Percentiles rank a stretch among this genome's conserved stretches.
These are phyloP conservation scores for Neurospora sp. DNA, from an alignment of 495 filamentous ascomycete genomes.

Conservation along the genomic window DNA sequence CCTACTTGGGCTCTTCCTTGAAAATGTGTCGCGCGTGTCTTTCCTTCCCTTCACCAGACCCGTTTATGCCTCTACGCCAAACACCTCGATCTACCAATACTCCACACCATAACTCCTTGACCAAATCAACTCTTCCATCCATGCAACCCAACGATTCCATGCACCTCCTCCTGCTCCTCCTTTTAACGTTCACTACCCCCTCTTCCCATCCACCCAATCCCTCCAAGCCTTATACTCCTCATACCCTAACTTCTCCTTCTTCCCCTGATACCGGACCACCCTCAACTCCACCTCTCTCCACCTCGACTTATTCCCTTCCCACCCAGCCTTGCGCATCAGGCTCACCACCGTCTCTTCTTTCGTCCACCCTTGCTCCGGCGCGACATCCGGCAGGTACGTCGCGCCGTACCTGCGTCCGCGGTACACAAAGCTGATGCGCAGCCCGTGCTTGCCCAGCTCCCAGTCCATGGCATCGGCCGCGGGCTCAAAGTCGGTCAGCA, in stretches of 20 bases:
- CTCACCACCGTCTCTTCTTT: constrained; percentile 86
- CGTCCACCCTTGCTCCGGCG: constrained; percentile 87
- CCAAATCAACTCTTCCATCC: background rate
- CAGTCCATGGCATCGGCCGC: constrained; percentile 70
- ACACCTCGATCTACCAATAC: background rate
- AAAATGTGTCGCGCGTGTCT: background rate
- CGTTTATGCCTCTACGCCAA: background rate
- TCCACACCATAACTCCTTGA: background rate
- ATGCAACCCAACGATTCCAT: background rate
- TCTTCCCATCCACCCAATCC: constrained; percentile 49
- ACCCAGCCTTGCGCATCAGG: constrained; percentile 90
- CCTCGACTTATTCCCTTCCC: constrained; percentile 54
- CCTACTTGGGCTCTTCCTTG: background rate
- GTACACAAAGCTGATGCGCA: constrained; percentile 66
- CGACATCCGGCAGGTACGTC: constrained; percentile 89
- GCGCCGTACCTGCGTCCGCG: constrained; percentile 59
- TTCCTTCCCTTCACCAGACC: background rate
- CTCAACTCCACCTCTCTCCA: constrained; percentile 72
- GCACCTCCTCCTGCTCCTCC: background rate
- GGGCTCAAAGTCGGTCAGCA: constrained; percentile 68
- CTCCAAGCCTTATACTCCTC: constrained; percentile 68
- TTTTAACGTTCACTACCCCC: constrained; percentile 8
- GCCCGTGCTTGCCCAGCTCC: constrained; percentile 73
- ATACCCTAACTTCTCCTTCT: constrained; percentile 58
- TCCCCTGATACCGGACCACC: constrained; percentile 73